These are phyloP conservation scores for Cyclostephanos invisitatus DNA, from an alignment of 108 stramenopile genomes.

Conservation along the genomic window DNA sequence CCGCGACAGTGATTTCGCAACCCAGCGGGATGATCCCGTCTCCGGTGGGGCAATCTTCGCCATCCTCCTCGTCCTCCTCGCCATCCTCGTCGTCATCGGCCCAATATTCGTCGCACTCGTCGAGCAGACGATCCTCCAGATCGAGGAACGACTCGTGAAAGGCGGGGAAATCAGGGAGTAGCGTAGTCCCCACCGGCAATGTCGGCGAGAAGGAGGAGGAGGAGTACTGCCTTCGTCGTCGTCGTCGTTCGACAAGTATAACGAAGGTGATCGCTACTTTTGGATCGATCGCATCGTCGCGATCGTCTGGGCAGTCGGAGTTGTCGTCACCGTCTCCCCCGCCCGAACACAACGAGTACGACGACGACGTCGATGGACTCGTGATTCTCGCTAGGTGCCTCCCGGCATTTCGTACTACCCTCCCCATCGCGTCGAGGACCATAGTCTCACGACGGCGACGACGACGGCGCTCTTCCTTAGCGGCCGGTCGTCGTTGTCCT, in stretches of 20 bases:
- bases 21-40: constrained; percentile 13
- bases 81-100: constrained; percentile 34
- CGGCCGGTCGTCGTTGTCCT: not conserved
- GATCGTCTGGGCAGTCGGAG: no score
- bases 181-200: not conserved
- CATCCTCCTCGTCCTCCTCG: constrained; percentile 16
- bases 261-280: constrained; percentile 69
- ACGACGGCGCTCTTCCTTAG: not conserved
- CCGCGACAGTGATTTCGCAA: constrained; percentile 64
- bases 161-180: constrained; percentile 41
- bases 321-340: not conserved
- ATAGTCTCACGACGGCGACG: not conserved
- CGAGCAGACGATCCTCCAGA: constrained; percentile 61
- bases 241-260: constrained; percentile 31
- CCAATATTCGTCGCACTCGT: constrained; percentile 52
- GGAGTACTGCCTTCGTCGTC: not conserved
- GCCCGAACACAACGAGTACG: not conserved
- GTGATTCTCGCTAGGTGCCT: constrained; percentile 25
- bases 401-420: constrained; percentile 23
- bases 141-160: constrained; percentile 71
- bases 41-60: not conserved
- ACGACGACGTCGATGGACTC: not conserved
- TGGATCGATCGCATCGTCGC: constrained; percentile 44
- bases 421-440: constrained; percentile 32
- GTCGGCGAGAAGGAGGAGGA: not conserved